Evolutionary conservation across 106 monocot species (phyloP), one percentile per base, ranked within the genome.

Genomic region (Dioscorea alata): DNA sequence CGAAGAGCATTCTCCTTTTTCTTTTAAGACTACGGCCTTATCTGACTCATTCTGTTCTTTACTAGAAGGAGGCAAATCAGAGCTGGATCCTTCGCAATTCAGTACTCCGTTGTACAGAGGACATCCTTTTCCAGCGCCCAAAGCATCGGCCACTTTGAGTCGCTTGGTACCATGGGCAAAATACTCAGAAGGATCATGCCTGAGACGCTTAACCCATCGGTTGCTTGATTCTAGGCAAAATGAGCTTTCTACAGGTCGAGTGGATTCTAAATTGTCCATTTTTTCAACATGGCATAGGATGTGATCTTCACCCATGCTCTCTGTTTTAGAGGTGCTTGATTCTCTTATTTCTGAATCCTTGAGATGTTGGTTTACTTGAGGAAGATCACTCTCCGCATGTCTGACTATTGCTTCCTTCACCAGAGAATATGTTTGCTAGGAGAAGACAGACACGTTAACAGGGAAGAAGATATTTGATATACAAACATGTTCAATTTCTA

Each of bases 141-240:
- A 78, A 50, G 57, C 57, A 59, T 71, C 69, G 25, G 59, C 75
- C 8, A 21, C 33, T 48, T 75, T 80, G 2, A 72, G 69, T 68
- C 79, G 83, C 70, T 85, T 80, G 0, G 56, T 56, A 31, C 53
- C 61, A 33, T 65, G 32, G 8, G 59, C 20, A 33, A 62, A 57
- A 48, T 66, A 24, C 23, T 66, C 71, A 33, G 73, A 50, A 66
- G 69, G 50, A 50, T 60, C 31, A 33, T 70, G 35, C 19, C 63
- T 71, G 12, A 87, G 82, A 13, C 91, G 86, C 31, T 87, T 87
- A 18, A 91, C 20, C 91, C 91, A 91, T 58, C 48, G 79, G 31
- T 54, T 69, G 23, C 57, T 63, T 63, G 42, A 53, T 31, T 90
- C 80, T 22, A 49, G 33, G 49, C 60, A 50, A 59, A 18, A 23